Evolutionary conservation across 495 filamentous ascomycete genomes (phyloP), one percentile per base, ranked within the genome.

Genomic region (Hamigera avellanea): DNA sequence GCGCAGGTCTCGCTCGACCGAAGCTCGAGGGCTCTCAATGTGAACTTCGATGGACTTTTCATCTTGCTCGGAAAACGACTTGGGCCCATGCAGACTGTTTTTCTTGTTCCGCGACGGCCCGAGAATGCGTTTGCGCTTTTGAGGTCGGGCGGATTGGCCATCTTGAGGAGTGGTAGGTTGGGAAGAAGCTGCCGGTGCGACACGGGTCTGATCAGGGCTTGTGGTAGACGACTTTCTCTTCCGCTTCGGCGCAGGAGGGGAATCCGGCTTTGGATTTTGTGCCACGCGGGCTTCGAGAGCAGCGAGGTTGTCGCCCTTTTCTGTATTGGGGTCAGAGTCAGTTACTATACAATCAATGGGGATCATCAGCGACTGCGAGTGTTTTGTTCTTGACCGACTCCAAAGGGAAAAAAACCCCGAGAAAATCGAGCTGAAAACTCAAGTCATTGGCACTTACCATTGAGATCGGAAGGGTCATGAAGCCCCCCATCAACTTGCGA

Each of bases 141-240:
- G n/a, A 6, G 28, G 28, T 30, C 28, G 28, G n/a, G 28, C 10
- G 4, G 14, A n/a, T 15, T n/a, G 14, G n/a, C 14, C n/a, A 15
- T 30, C 28, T 30, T 30, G 28, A 3, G 28, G 14, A 6, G 28
- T 4, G n/a, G 28, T 6, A 6, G n/a, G 28, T 15, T 4, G 28
- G 12, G 28, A 30, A n/a, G n/a, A n/a, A 13, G 2, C 19, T 14
- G 16, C 30, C n/a, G 30, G 14, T 8, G 33, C 8, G 33, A 25
- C 33, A 6, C 19, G 33, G 14, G n/a, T 4, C 33, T 35, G 31
- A 4, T 33, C 14, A 14, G 31, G 7, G 33, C 19, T 14, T 3
- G 21, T 6, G 33, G 6, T 35, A 18, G 33, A 10, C 19, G 19
- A 23, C 7, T 23, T 35, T 35, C 33, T 35, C 18, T 35, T 35